Evolutionary conservation across 805 yeast genomes (phyloP).

Genomic region (Metschnikowia dekortorum): DNA sequence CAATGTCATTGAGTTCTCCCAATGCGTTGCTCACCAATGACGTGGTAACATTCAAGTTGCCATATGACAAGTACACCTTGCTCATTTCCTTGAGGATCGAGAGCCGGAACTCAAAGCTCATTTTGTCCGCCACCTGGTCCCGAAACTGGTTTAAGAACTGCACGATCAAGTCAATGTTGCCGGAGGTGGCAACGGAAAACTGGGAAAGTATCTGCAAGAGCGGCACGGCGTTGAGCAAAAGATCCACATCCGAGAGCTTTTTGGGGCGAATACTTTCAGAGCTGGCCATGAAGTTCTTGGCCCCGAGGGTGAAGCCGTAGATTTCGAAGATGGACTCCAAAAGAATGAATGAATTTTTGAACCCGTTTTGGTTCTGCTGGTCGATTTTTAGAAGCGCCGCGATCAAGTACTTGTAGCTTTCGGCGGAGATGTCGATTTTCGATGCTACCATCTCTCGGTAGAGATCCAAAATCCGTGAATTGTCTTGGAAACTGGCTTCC

Average conservation of each 20-base stretch:
- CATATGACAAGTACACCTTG: conserved; percentile 21
- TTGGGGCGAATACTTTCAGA: not conserved
- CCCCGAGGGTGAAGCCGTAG: conserved; percentile 21
- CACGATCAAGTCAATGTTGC: conserved; percentile 23
- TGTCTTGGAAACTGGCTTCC: conserved; percentile 16
- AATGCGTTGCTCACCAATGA: conserved; percentile 25
- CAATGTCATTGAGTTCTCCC: conserved; percentile 19
- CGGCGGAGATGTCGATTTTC: conserved; percentile 22
- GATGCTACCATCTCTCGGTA: conserved; percentile 32
- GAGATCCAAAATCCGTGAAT: conserved; percentile 24
- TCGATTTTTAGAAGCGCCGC: conserved; percentile 25
- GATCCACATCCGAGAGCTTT: conserved; percentile 7
- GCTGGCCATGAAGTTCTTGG: conserved; percentile 2
- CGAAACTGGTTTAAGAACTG: conserved; percentile 27
- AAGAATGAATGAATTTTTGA: conserved; percentile 29
- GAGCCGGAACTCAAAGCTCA: conserved; percentile 22
- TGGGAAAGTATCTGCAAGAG: conserved; percentile 25
- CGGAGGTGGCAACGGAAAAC: conserved; percentile 18
- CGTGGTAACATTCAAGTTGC: conserved; percentile 20
- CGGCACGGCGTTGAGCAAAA: conserved; percentile 16
- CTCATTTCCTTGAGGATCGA: conserved; percentile 28
- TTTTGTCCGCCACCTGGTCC: conserved; percentile 17
- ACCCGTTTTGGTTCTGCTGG: conserved; percentile 20
- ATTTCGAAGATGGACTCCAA: conserved; percentile 28
- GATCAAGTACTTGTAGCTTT: conserved; percentile 30